phyloP scores from a whole-genome alignment of 768 basidiomycete genomes.

The Calocera viscosa region DNA sequence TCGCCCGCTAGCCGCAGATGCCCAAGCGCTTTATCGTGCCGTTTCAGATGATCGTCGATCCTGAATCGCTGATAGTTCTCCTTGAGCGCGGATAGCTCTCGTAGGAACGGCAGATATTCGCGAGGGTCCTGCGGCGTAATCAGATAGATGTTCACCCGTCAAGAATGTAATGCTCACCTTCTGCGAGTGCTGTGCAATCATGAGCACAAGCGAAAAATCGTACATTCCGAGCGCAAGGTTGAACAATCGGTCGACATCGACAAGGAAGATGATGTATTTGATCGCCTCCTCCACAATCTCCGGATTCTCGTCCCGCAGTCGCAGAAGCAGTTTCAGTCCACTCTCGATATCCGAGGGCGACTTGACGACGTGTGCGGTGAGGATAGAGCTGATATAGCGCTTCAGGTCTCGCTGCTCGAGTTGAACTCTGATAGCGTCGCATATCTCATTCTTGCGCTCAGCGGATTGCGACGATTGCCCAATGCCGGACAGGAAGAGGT shows the following conservation, averaged over 20 bases:
- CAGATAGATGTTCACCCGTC: no score
- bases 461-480: conserved; percentile 55
- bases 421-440: conserved; percentile 60
- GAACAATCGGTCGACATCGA: conserved; percentile 82
- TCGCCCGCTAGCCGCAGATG: conserved; percentile 64
- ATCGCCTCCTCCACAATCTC: conserved; percentile 87
- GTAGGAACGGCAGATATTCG: conserved; percentile 94
- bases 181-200: conserved; percentile 94
- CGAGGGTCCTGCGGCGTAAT: conserved; percentile 66
- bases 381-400: conserved; percentile 77
- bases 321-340: conserved; percentile 60
- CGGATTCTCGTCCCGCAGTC: conserved; percentile 58
- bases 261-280: conserved; percentile 96
- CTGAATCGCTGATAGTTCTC: conserved; percentile 73
- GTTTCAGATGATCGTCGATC: conserved; percentile 84
- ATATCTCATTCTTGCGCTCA: conserved; percentile 54
- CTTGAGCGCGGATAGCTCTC: conserved; percentile 70
- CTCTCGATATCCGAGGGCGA: conserved; percentile 82
- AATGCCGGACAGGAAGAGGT: conserved; percentile 75
- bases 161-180: conserved; percentile 44
- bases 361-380: conserved; percentile 89
- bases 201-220: conserved; percentile 86
- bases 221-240: conserved; percentile 98
- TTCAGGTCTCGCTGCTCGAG: conserved; percentile 60
- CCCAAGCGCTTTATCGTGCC: conserved; percentile 56